phyloP scores from a whole-genome alignment of 208 protist genomes.

The Trypanosoma conorhini region DNA sequence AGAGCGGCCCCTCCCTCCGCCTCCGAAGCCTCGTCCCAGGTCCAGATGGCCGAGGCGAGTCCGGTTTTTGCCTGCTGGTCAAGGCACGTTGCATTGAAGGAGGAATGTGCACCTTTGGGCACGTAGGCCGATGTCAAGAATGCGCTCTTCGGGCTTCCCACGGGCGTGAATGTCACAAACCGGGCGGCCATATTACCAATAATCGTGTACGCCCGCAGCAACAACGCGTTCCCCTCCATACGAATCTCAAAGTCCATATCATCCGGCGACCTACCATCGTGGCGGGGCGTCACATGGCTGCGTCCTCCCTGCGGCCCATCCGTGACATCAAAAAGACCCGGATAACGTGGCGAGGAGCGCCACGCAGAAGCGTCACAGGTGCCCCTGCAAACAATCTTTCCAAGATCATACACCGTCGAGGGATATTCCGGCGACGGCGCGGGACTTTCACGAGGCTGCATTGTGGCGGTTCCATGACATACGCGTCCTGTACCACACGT shows the following conservation, averaged over 20 bases:
- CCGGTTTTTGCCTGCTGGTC: constrained; percentile 61
- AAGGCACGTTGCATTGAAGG: constrained; percentile 79
- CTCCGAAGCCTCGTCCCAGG: constrained; percentile 29
- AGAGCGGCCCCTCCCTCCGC: constrained; percentile 6
- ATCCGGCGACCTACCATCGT: constrained; percentile 50
- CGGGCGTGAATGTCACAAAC: constrained; percentile 83
- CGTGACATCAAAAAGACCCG: constrained; percentile 48
- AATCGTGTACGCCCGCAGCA: constrained; percentile 68
- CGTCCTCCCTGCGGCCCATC: constrained; percentile 18
- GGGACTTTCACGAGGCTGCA: constrained; percentile 17
- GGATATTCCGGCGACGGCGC: constrained; percentile 10
- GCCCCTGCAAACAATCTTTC: constrained; percentile 72
- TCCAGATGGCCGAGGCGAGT: constrained; percentile 55
- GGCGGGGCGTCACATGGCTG: constrained; percentile 40
- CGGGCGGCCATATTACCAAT: constrained; percentile 81
- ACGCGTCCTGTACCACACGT: constrained; percentile 34
- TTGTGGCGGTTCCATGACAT: constrained; percentile 40
- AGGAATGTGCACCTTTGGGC: constrained; percentile 46
- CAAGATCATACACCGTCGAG: constrained; percentile 52
- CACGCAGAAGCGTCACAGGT: constrained; percentile 71
- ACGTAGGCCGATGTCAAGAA: constrained; percentile 43
- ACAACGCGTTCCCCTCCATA: constrained; percentile 44
- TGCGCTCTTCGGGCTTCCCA: constrained; percentile 27
- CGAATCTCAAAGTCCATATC: constrained; percentile 61
- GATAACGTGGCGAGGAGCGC: constrained; percentile 35